Base-by-base conservation (phyloP, 345 rosid genomes). In the Eucalyptus victrix region DNA sequence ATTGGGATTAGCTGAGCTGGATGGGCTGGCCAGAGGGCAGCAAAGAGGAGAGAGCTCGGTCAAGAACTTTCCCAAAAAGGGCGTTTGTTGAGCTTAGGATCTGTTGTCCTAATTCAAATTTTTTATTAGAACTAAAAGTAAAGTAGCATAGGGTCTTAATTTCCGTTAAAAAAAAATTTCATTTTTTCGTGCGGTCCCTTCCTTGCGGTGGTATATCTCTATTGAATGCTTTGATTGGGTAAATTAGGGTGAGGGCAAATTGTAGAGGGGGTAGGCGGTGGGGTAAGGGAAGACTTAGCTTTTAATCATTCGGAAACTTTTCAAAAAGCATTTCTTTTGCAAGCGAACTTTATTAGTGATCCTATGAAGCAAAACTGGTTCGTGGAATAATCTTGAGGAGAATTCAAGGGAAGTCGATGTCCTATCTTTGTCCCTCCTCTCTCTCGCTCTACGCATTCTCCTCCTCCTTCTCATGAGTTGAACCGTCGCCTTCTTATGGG, bases 141-240 rank as follows among this genome's bases (percentile, higher is more conserved):
- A 37, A 76, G 13, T 72, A 76, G 47, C 15, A 19, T 11, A 76
- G 13, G 83, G 28, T 76, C 45, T 6, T 76, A 21, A 72, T 37
- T 6, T 72, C 45, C 40, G 15, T 2, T 2, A 0, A 60, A 28
- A 60, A 60, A n/a, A n/a, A 14, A 1, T 3, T 5, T 2, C 6
- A 69, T 9, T 16, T 13, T 16, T 69, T 9, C 23, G 12, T 32
- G 65, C 11, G 81, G 44, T 8, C 58, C 80, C 80, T 32, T 32
- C 80, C 80, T 32, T 17, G 76, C 42, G 80, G 42, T 32, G 80
- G 80, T 16, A 17, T 32, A 37, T 53, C 58, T 69, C 42, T 5
- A 69, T 32, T 69, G 24, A 32, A 32, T 32, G 42, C 58, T 53
- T 53, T 53, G 26, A 19, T 53, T 21, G 80, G 42, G 80, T 32